These are phyloP conservation scores for Cercospora citrullina DNA, from an alignment of 2,329 filamentous ascomycete species.

Conservation along the genomic window DNA sequence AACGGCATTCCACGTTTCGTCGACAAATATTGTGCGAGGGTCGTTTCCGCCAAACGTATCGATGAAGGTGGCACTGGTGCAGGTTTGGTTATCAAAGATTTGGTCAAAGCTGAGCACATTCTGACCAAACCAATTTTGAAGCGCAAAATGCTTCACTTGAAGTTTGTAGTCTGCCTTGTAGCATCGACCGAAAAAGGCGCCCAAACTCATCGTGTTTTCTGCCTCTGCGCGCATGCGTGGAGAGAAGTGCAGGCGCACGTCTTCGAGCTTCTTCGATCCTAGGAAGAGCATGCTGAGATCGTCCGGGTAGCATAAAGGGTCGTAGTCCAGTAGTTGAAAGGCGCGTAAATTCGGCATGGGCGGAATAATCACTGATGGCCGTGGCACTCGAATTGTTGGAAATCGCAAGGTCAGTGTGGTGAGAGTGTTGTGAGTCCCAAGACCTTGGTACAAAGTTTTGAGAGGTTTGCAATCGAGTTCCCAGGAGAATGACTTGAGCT, in stretches of 20 bases:
- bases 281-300: conserved; percentile 59
- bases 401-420: conserved; percentile 58
- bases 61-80: conserved; percentile 56
- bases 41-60: conserved; percentile 53
- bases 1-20: conserved; percentile 53
- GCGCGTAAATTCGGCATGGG: conserved; percentile 56
- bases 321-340: conserved; percentile 60
- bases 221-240: conserved; percentile 61
- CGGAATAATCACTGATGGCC: conserved; percentile 58
- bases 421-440: conserved; percentile 53
- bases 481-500: conserved; percentile 60
- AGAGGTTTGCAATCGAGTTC: conserved; percentile 62
- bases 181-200: conserved; percentile 58
- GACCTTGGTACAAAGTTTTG: conserved; percentile 58
- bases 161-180: conserved; percentile 50
- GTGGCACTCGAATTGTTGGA: conserved; percentile 56
- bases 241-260: conserved; percentile 60
- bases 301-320: conserved; percentile 65
- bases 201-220: conserved; percentile 57
- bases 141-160: conserved; percentile 51
- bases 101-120: conserved; percentile 51
- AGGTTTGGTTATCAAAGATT: conserved; percentile 43
- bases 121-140: conserved; percentile 60
- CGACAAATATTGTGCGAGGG: conserved; percentile 53
- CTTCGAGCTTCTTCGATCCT: conserved; percentile 55